phyloP scores from a whole-genome alignment of 768 basidiomycete species.

The Pleurotus platypus region DNA sequence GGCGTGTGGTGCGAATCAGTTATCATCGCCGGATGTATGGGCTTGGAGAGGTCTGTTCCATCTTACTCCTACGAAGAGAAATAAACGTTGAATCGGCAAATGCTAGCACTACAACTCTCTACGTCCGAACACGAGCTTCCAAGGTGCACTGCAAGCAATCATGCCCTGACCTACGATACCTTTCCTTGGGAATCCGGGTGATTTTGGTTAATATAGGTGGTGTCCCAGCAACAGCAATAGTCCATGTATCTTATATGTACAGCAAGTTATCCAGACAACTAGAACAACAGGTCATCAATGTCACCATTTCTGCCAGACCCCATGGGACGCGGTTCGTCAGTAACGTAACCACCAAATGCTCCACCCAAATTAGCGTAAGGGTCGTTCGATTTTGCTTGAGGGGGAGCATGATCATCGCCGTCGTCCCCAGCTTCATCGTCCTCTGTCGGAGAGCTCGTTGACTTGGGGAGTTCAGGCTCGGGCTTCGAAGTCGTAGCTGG shows the following conservation, averaged over 20 bases:
- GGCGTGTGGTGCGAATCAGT: slow-evolving; percentile 66
- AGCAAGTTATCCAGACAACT: slow-evolving; percentile 13
- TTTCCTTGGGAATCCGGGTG: background rate
- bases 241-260: slow-evolving; percentile 1
- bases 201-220: too few species aligned
- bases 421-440: slow-evolving; percentile 17
- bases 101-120: slow-evolving; percentile 86
- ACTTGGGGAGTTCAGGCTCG: background rate
- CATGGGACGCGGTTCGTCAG: slow-evolving; percentile 72
- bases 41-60: slow-evolving; percentile 78
- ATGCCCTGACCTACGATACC: background rate
- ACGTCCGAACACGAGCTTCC: slow-evolving; percentile 42
- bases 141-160: slow-evolving; percentile 12
- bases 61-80: slow-evolving; percentile 9
- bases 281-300: slow-evolving; percentile 71
- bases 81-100: background rate
- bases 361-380: slow-evolving; percentile 83
- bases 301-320: slow-evolving; percentile 40
- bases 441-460: background rate
- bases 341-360: slow-evolving; percentile 70
- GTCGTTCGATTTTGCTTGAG: slow-evolving; percentile 43
- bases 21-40: slow-evolving; percentile 96
- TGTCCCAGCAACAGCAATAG: background rate
- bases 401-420: slow-evolving; percentile 28
- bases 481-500: background rate